Base-by-base conservation (phyloP, 1,284 basidiomycete genomes). In the Baeospora myosura region DNA sequence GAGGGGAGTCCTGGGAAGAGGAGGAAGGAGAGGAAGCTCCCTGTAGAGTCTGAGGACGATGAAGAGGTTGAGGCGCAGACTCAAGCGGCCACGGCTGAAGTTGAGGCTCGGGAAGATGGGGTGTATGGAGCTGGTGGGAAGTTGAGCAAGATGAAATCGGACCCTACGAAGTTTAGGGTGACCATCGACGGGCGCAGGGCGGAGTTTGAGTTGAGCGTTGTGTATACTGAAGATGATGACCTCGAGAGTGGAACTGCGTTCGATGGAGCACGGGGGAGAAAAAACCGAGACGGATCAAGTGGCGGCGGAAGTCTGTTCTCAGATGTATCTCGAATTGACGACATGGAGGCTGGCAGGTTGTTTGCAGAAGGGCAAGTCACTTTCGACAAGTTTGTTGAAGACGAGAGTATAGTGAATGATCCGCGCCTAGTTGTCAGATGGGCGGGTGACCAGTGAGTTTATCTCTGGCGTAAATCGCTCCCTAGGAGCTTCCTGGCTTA, bases 341-440 rank as follows among this genome's bases (percentile, higher is more conserved):
- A 76, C 42, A 60, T 73, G 1, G 74, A 77, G 44, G 70, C 70
- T n/a, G 66, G 68, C 2, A 57, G 61, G 41, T 40, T 64, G 7
- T 88, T 88, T 50, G 68, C 74, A 18, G 54, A 64, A 26, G 72
- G 72, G 7, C 71, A 71, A 50, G 59, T 88, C 23, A 66, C 74
- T 37, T 81, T 76, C 47, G 51, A 67, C 7, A 61, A 56, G 22
- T 76, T 88, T 40, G 51, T 88, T 41, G 63, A 69, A 4, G 74
- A 83, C 44, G 72, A 73, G 20, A 57, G 54, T 14, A 56, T 84
- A 16, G 68, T 78, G 20, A 56, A 59, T n/a, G 70, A 81, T 49
- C 68, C 73, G 10, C 60, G 69, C 30, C 67, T 88, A 22, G 78
- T 84, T 2, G 72, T 87, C 40, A 65, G 71, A 45, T 87, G 82